Conservation (phyloP, 805 yeast species). For the Sporopachydermia lactativora region DNA sequence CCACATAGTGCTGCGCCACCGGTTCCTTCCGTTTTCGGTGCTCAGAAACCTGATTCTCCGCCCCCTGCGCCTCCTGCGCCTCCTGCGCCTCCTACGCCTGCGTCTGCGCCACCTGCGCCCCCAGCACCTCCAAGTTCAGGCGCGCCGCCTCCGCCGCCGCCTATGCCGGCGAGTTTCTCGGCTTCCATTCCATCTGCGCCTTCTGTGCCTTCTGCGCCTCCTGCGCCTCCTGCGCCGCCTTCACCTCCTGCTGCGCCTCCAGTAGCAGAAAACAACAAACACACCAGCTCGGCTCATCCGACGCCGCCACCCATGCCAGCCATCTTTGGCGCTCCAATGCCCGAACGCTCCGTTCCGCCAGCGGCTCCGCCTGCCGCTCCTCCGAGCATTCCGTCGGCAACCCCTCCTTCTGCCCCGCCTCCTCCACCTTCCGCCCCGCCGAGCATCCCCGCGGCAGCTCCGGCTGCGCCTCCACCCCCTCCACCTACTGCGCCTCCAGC, state of each 20-base stretch:
- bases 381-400: constrained; percentile 14
- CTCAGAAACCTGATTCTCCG: constrained; percentile 6
- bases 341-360: constrained; percentile 6
- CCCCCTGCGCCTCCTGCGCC: constrained; percentile 10
- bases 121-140: constrained; percentile 8
- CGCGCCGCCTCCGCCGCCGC: constrained; percentile 10
- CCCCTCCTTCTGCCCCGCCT: constrained; percentile 21
- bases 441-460: constrained; percentile 8
- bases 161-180: constrained; percentile 15
- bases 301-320: constrained; percentile 7
- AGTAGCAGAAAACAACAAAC: neutral
- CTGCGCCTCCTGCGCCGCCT: constrained; percentile 13
- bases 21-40: constrained; percentile 7
- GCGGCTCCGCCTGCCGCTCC: constrained; percentile 10
- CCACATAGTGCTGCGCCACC: constrained; percentile 7
- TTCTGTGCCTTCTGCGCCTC: constrained; percentile 13
- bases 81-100: constrained; percentile 19
- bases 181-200: constrained; percentile 15
- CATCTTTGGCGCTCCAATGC: constrained; percentile 4
- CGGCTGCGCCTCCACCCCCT: constrained; percentile 6
- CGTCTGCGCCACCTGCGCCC: constrained; percentile 11
- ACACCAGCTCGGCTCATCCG: neutral
- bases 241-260: constrained; percentile 12
- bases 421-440: constrained; percentile 14
- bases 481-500: constrained; percentile 4